Percentiles rank a stretch among this genome's conserved stretches.
phyloP scores from a whole-genome alignment of 192 early-diverging fungal species.

The Gaertneriomyces sp. region DNA sequence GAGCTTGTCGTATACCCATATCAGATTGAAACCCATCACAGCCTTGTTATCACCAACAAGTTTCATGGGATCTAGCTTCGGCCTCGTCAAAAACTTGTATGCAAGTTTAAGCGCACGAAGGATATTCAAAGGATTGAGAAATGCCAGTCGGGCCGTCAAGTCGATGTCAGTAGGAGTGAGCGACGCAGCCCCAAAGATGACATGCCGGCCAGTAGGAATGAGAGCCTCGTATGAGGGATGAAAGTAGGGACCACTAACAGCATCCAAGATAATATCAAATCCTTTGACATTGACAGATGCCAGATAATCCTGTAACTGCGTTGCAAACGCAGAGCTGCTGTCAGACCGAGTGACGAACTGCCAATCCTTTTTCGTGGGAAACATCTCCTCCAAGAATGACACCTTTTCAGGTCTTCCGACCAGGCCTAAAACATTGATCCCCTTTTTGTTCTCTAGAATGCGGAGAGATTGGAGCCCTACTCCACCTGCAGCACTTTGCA shows the following conservation, averaged over 20 bases:
- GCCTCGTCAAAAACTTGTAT: slow-evolving; percentile 15
- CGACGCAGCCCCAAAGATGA: slow-evolving; percentile 18
- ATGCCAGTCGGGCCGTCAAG: background rate
- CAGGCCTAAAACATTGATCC: slow-evolving; percentile 7
- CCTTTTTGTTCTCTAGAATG: slow-evolving; percentile 5
- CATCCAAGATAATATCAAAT: slow-evolving; percentile 16
- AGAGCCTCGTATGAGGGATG: slow-evolving; percentile 15
- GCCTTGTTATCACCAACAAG: slow-evolving; percentile 18
- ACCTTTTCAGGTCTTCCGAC: slow-evolving; percentile 17
- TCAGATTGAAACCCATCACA: slow-evolving; percentile 22
- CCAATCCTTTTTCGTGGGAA: slow-evolving; percentile 16
- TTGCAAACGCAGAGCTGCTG: background rate
- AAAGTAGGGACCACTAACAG: slow-evolving; percentile 10
- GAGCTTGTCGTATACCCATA: slow-evolving; percentile 20
- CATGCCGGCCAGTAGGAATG: slow-evolving; percentile 12
- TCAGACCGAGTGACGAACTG: slow-evolving; percentile 12
- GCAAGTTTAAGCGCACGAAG: slow-evolving; percentile 8
- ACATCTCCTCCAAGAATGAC: slow-evolving; percentile 8
- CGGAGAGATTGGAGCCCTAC: slow-evolving; percentile 15
- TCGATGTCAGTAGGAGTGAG: slow-evolving; percentile 4
- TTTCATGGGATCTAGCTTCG: slow-evolving; percentile 14
- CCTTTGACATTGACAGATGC: slow-evolving; percentile 3
- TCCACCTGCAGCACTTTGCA: slow-evolving; percentile 18
- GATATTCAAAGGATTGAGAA: slow-evolving; percentile 10
- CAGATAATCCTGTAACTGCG: slow-evolving; percentile 3